These are phyloP conservation scores for Lotmaria passim DNA, from an alignment of 208 protist genomes.

Conservation along the genomic window DNA sequence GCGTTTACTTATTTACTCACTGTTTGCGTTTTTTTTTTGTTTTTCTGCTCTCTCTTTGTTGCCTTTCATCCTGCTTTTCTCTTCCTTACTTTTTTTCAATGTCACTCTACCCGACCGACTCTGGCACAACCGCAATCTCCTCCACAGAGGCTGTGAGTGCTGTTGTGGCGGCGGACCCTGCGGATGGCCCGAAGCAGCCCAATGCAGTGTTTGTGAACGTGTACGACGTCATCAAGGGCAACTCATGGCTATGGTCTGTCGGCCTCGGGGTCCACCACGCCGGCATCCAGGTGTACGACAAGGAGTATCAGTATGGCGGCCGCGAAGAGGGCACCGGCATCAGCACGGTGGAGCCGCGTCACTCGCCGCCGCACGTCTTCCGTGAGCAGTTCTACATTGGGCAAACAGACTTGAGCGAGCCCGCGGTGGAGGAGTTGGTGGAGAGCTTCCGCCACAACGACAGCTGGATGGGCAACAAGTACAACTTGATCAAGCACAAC, in stretches of 20 bases:
- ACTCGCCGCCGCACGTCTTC: conserved; percentile 68
- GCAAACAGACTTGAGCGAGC: conserved; percentile 41
- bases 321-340: conserved; percentile 52
- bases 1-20: too few species aligned
- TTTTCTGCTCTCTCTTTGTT: background rate
- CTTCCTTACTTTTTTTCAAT: background rate
- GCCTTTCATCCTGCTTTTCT: background rate
- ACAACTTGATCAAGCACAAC: conserved; percentile 78
- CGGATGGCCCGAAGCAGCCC: conserved; percentile 18
- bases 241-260: conserved; percentile 51
- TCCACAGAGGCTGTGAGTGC: background rate
- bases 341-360: conserved; percentile 39
- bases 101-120: conserved; percentile 3
- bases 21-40: background rate
- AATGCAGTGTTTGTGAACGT: conserved; percentile 79
- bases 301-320: conserved; percentile 68
- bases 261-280: conserved; percentile 74
- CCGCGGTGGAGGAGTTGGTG: conserved; percentile 41
- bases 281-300: conserved; percentile 75
- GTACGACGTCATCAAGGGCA: conserved; percentile 63
- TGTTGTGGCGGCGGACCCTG: background rate
- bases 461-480: conserved; percentile 51
- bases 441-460: conserved; percentile 30
- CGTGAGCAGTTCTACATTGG: conserved; percentile 78
- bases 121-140: background rate